phyloP scores from a whole-genome alignment of 371 early-diverging fungal species.

The Mucor mucedo region DNA sequence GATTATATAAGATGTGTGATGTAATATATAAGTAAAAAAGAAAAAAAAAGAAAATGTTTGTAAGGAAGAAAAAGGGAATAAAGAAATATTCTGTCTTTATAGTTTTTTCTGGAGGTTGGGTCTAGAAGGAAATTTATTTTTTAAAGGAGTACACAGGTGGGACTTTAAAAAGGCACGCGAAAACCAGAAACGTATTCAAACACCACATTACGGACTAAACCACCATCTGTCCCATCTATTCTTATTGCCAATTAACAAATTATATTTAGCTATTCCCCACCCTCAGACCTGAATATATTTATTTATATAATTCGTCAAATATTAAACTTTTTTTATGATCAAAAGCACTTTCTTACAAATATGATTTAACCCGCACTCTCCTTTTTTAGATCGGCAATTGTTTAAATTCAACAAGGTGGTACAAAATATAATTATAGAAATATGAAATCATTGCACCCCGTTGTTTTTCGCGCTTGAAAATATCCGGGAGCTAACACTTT shows the following conservation, averaged over 20 bases:
- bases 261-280: not conserved
- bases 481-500: too few relatives aligned
- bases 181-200: conserved; percentile 2
- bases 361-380: not conserved
- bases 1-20: not conserved
- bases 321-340: conserved; percentile 1
- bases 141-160: conserved; percentile 3
- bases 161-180: conserved; percentile 4
- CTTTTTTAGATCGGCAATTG: not conserved
- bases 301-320: not conserved
- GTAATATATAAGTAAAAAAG: not conserved
- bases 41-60: not conserved
- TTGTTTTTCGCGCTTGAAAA: too few relatives aligned
- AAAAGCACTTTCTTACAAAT: not conserved
- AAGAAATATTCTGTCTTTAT: not conserved
- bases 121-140: not conserved
- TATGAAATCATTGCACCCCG: too few relatives aligned
- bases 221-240: not conserved
- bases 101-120: not conserved
- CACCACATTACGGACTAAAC: conserved; percentile 2
- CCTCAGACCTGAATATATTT: not conserved
- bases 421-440: too few relatives aligned
- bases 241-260: not conserved
- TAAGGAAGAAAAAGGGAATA: not conserved
- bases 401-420: too few relatives aligned